These are phyloP conservation scores for Aspergillus glaucus DNA, from an alignment of 2,329 filamentous ascomycete species.

Conservation along the genomic window DNA sequence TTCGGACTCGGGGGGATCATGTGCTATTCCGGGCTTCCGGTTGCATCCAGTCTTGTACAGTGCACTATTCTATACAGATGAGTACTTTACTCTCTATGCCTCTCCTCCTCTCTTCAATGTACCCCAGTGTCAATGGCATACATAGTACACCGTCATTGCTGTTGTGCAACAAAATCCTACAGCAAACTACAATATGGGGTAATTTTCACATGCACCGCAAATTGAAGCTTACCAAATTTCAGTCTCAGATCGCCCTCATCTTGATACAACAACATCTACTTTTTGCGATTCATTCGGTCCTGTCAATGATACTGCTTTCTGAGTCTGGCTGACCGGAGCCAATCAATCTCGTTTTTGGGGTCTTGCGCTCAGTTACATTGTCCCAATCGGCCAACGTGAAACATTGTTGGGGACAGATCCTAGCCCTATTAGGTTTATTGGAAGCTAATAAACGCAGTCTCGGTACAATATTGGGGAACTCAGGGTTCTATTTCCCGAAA, in stretches of 20 bases:
- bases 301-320: not conserved
- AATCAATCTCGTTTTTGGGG: not conserved
- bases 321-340: not conserved
- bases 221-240: not conserved
- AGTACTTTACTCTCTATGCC: too few species aligned
- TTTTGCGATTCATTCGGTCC: not conserved
- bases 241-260: not conserved
- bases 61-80: not conserved
- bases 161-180: not conserved
- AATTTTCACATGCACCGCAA: not conserved
- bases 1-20: constrained; percentile 6
- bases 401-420: not conserved
- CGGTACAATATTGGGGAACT: not conserved
- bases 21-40: constrained; percentile 7
- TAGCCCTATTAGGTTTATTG: not conserved
- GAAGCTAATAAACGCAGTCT: not conserved
- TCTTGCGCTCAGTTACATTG: not conserved
- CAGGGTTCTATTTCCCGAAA: too few species aligned
- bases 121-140: not conserved
- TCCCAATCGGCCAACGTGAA: not conserved
- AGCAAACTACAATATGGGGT: not conserved
- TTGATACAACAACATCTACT: not conserved
- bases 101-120: too few species aligned
- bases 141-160: not conserved
- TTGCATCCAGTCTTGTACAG: constrained; percentile 1